Base-by-base conservation (phyloP, 2,329 filamentous ascomycete species). In the Trichoderma sp. region DNA sequence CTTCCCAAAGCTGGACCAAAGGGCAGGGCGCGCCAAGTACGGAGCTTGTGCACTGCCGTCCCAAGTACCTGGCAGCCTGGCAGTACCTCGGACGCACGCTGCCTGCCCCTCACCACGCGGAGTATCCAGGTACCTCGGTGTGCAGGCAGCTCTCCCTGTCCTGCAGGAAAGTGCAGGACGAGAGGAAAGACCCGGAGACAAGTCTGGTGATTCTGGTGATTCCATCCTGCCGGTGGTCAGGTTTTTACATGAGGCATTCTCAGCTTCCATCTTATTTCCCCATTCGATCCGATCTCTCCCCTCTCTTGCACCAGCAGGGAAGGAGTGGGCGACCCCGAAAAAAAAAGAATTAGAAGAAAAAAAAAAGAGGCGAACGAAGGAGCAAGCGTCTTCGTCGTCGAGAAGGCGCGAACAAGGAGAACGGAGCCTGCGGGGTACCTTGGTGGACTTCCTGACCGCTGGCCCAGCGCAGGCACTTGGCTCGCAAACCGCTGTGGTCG, bases 381-480 rank as follows among this genome's bases (percentile, higher is more conserved):
- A 58, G 26, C 55, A 15, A 43, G 39, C 39, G 39, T 17, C 39
- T 17, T 39, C 36, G 36, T 39, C 36, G 23, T 47, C 30, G 23
- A 39, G 34, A 68, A 58, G 65, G 65, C 65, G 23, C 50, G 32
- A 11, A 20, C 64, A 64, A 15, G 30, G 30, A 59, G 28, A 13
- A 58, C 50, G 53, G 47, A 67, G 64, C 17, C 50, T 67, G 64
- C 64, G 64, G 64, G 50, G 64, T 68, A 68, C 65, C 26, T 68
- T 36, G 28, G 23, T 57, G 64, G 66, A 68, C 66, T 61, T 68
- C 13, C 32, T 47, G 66, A 61, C 66, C 66, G 66, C 66, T 68
- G 66, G 53, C 55, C 58, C 15, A 30, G 8, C 28, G 55, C 66
- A 20, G 47, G 47, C 47, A 23, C n/a, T 23, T 23, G 8, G 47